Evolutionary conservation across 805 yeast species (phyloP), one percentile per base, ranked within the genome.

Genomic region (Teunomyces stri): DNA sequence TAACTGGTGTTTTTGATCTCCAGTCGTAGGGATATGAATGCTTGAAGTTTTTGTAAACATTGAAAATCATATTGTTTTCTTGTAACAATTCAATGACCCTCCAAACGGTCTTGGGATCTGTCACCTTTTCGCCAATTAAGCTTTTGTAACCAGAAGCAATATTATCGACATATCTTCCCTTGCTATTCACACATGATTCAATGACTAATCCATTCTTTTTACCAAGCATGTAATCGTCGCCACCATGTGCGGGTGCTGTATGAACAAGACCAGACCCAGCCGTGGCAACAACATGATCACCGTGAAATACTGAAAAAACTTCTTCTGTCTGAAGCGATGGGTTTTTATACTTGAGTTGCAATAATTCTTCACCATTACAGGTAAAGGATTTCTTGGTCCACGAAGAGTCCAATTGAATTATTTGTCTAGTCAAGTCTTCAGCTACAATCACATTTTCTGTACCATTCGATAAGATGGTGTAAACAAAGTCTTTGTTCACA

Each of bases 1-100:
- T 84, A n/a, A 94, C 90, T 0, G 99, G 99, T 37, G 85, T 86
- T 61, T 91, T 91, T 2, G 96, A 88, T 56, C 99, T 79, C 99
- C 99, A 94, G 63, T 94, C 99, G 60, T 89, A 90, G 0, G 99
- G 98, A 57, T 92, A 92, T 2, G 92, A 88, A 66, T 94, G 99
- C 9, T 63, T 67, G 59, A 84, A 85, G 30, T 73, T 68, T 31
- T 69, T 66, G 47, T 82, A 72, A 1, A 74, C 53, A n/a, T 74
- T 60, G 50, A 73, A 75, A 1, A 85, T 54, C 76, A 85, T 78
- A 1, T 67, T 64, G 1, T 65, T 49, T 0, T 66, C 65, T 1
- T 65, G 45, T 36, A 89, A 65, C 12, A 73, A 52, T 11, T 74
- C 77, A 6, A 90, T 68, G 1, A 89, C 96, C 47, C 77, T 75